Conservation (phyloP, 805 yeast species). For the Candida dajiaensis region DNA sequence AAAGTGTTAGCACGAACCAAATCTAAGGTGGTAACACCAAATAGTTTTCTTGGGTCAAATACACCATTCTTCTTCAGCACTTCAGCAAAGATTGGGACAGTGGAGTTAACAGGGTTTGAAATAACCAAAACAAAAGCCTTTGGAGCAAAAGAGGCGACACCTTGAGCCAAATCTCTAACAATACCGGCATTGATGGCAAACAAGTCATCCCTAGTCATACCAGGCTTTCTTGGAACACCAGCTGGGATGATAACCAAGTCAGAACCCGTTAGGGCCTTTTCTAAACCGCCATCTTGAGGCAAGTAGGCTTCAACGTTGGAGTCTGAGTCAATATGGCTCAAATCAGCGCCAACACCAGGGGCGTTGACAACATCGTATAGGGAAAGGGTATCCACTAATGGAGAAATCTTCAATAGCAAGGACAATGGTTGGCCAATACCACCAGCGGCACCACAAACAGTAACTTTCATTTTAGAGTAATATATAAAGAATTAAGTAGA, state of each 20-base stretch:
- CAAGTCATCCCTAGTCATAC: slow-evolving; percentile 83
- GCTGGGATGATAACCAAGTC: slow-evolving; percentile 88
- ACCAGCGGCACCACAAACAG: slow-evolving; percentile 82
- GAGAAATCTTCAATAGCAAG: slow-evolving; percentile 62
- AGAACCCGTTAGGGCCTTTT: slow-evolving; percentile 66
- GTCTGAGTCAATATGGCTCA: slow-evolving; percentile 74
- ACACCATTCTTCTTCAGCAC: slow-evolving; percentile 66
- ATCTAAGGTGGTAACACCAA: slow-evolving; percentile 82
- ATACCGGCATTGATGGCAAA: slow-evolving; percentile 81
- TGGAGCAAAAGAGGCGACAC: slow-evolving; percentile 62
- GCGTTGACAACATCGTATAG: slow-evolving; percentile 72
- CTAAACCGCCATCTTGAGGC: slow-evolving; percentile 62
- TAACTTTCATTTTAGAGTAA: slow-evolving; percentile 41
- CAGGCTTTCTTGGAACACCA: slow-evolving; percentile 87
- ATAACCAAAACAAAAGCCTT: slow-evolving; percentile 61
- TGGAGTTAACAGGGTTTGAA: slow-evolving; percentile 80
- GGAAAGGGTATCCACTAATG: slow-evolving; percentile 62
- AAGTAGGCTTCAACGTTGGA: slow-evolving; percentile 58
- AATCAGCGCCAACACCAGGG: slow-evolving; percentile 77
- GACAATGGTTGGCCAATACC: slow-evolving; percentile 77
- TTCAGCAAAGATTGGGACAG: slow-evolving; percentile 80
- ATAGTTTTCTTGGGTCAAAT: slow-evolving; percentile 69
- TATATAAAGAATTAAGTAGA: background rate
- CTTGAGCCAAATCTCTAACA: slow-evolving; percentile 69
- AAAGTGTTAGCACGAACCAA: slow-evolving; percentile 70